These are phyloP conservation scores for Suillus plorans DNA, from an alignment of 768 basidiomycete species.

Conservation along the genomic window DNA sequence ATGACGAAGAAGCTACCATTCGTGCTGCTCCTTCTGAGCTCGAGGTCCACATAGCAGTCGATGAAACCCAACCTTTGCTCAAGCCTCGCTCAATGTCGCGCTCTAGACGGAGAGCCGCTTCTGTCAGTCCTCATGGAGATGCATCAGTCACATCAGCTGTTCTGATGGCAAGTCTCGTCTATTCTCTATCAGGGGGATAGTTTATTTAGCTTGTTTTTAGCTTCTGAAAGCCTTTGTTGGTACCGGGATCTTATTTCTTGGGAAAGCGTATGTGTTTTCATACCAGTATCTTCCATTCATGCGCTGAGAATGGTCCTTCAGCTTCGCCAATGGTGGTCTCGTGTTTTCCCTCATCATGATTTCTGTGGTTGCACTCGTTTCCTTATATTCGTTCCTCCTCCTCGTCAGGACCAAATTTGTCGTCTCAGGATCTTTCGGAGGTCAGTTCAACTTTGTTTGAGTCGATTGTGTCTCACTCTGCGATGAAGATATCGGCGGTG, in stretches of 20 bases:
- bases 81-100: slow-evolving; percentile 45
- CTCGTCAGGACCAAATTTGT: slow-evolving; percentile 85
- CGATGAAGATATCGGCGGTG: slow-evolving; percentile 82
- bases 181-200: neutral
- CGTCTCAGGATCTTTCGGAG: slow-evolving; percentile 92
- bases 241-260: slow-evolving; percentile 93
- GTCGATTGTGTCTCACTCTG: slow-evolving; percentile 4
- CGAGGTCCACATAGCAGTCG: slow-evolving; percentile 9
- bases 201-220: slow-evolving; percentile 36
- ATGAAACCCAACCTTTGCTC: slow-evolving; percentile 62
- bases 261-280: slow-evolving; percentile 71
- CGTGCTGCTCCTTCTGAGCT: slow-evolving; percentile 18
- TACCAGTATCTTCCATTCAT: neutral
- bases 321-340: slow-evolving; percentile 94
- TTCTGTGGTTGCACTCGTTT: slow-evolving; percentile 78
- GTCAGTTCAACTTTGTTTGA: slow-evolving; percentile 38
- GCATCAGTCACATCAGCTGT: slow-evolving; percentile 91
- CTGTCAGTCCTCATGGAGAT: slow-evolving; percentile 71
- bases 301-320: slow-evolving; percentile 28
- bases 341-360: slow-evolving; percentile 83
- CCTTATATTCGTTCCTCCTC: slow-evolving; percentile 90
- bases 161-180: slow-evolving; percentile 67
- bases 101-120: slow-evolving; percentile 53
- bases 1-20: slow-evolving; percentile 51
- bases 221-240: slow-evolving; percentile 93